A percentile compares a stretch with the other conserved stretches of the same genome.
Conservation (phyloP, 306 rosid genomes). For the Begonia peltatifolia region DNA sequence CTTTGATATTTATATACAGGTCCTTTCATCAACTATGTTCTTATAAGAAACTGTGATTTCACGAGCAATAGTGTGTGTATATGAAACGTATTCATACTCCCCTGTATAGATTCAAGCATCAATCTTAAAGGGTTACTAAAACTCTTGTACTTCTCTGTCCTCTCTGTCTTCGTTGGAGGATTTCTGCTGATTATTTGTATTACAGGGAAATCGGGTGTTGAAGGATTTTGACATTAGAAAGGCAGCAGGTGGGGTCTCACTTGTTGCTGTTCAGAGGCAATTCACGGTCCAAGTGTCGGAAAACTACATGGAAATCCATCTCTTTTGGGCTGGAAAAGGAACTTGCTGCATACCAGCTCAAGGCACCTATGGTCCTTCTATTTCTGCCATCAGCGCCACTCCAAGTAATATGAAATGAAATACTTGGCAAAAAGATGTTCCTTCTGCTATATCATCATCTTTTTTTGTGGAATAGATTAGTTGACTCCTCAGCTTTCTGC, state of each 20-base stretch:
- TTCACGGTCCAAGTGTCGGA: conserved; percentile 33
- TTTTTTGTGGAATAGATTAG: conserved; percentile 1
- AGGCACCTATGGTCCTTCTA: conserved; percentile 61
- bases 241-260: conserved; percentile 44
- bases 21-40: conserved; percentile 1
- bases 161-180: no score
- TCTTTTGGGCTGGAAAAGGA: conserved; percentile 89
- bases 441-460: background rate
- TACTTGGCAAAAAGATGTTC: background rate
- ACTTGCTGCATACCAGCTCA: conserved; percentile 54
- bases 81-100: no score
- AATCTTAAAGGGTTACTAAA: no score
- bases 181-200: background rate
- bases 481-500: conserved; percentile 13
- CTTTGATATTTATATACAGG: conserved; percentile 74
- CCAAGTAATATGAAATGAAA: conserved; percentile 36
- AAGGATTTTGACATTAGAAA: conserved; percentile 55
- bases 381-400: conserved; percentile 60
- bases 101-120: no score
- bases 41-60: no score
- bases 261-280: conserved; percentile 18
- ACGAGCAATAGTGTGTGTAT: no score
- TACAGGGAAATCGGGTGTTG: conserved; percentile 34
- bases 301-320: conserved; percentile 63
- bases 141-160: no score